These are phyloP conservation scores for Saposhnikovia divaricata DNA, from an alignment of 129 eudicot species.

Conservation along the genomic window DNA sequence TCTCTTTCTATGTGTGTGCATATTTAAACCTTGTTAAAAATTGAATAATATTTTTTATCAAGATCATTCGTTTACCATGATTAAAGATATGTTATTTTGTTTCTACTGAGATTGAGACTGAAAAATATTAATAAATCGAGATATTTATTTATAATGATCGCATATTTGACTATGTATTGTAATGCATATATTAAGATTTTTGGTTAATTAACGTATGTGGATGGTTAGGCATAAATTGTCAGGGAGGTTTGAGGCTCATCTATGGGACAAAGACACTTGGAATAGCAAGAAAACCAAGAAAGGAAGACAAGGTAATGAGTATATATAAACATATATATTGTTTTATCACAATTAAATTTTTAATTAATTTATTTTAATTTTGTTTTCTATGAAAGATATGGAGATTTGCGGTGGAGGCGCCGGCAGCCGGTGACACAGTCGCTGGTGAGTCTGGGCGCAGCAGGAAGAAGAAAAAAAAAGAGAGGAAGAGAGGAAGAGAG, in stretches of 20 bases:
- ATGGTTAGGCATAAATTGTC: constrained; percentile 80
- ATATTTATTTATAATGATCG: too few species aligned
- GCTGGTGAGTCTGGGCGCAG: too few species aligned
- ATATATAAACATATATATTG: background rate
- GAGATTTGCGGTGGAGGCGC: too few species aligned
- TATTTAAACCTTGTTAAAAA: too few species aligned
- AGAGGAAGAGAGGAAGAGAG: too few species aligned
- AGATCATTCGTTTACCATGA: background rate
- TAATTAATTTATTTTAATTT: constrained; percentile 2
- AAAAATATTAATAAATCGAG: too few species aligned
- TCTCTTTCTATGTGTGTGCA: too few species aligned
- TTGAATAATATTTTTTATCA: too few species aligned
- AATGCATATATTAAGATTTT: constrained; percentile 27
- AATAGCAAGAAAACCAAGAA: constrained; percentile 76
- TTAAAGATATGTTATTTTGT: too few species aligned
- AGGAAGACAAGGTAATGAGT: constrained; percentile 68
- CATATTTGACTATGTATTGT: background rate
- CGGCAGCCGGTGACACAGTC: too few species aligned
- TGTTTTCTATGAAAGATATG: constrained; percentile 7
- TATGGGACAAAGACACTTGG: constrained; percentile 92
- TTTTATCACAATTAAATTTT: background rate
- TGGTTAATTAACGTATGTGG: background rate
- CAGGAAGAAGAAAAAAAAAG: too few species aligned
- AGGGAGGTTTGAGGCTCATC: constrained; percentile 90
- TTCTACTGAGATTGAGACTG: too few species aligned